Evolutionary conservation across 768 basidiomycete genomes (phyloP), one percentile per base, ranked within the genome.

Genomic region (Amanita jacksonii): DNA sequence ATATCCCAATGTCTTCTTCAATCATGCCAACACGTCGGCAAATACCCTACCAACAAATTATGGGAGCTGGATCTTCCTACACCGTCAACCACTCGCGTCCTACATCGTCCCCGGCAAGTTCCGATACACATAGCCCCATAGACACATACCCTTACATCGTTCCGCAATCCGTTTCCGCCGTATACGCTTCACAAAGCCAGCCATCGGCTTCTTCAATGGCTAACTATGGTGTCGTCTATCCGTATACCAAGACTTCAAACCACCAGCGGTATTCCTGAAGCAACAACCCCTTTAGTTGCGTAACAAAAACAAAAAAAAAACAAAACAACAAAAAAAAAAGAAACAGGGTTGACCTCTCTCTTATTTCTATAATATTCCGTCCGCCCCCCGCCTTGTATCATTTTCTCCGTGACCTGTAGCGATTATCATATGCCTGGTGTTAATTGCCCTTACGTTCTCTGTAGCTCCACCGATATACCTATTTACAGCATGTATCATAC

Each of bases 101-200:
- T 48, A 62, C 65, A 22, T 47, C 59, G 16, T 65, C 68, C 16
- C 61, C 67, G 20, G 61, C 62, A 31, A 58, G 59, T 40, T 60
- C 64, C 8, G 60, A 62, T 43, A 57, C 60, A 39, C 58, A 60
- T 46, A 65, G 61, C 45, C 64, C 64, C 4, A 49, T 62, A 33
- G 60, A 61, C 25, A 57, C 56, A 32, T 66, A 65, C 49, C 63
- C 58, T 13, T 66, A 63, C 43, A 60, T 63, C 43, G 52, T 63
- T 51, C 52, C 61, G n/a, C 53, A 53, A 34, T 48, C 41, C 5
- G 51, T 48, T 10, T 35, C 42, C 16, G 31, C 43, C 36, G 25
- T 38, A 16, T 47, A 45, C 40, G 43, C 46, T 25, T 46, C 43
- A 6, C 39, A 41, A 33, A 27, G 4, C 9, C 50, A 32, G 12